Evolutionary conservation across 805 yeast genomes (phyloP), one percentile per base, ranked within the genome.

Genomic region (Novakomyces olei): DNA sequence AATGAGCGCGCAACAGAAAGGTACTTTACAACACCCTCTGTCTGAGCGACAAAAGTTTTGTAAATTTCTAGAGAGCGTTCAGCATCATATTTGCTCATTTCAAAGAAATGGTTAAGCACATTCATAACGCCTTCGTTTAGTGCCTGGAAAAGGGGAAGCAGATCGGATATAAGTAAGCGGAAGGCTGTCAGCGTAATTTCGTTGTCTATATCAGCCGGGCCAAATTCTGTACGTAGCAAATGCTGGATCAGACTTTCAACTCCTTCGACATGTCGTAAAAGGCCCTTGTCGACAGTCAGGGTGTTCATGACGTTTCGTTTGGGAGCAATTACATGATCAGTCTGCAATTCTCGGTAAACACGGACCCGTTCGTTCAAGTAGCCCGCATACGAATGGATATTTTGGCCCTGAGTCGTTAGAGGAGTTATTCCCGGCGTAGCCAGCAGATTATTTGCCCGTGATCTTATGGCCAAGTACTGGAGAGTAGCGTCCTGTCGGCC

Each of bases 121-220:
- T 88, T 88, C 44, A 88, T 83, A 17, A 88, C 92, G 25, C 96
- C 98, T 53, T 88, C 96, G 54, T 88, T 88, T 42, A 88, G 58
- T 30, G 78, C 73, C 53, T 85, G 93, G 54, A 79, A 91, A 26
- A 88, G 57, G 1, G 83, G 68, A 41, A 88, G 61, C 39, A 85
- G 60, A 50, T 88, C 98, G 44, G 76, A 77, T n/a, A 85, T 92
- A 30, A 88, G 62, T 54, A 85, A 62, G 36, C 92, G 61, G 57
- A 85, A 88, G 19, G 85, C 76, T 26, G 85, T 75, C 40, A 85
- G 58, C 15, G 80, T 54, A 30, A 88, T 65, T 46, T 88, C 95
- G 51, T 81, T 81, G 41, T 70, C 72, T 32, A 81, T 67, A 43
- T 85, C 95, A 35, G 63, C 63, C 48, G 81, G 92, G 44, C 66